These are phyloP conservation scores for Oropetium thomaeum DNA, from an alignment of 176 grass and related monocot species.

Conservation along the genomic window DNA sequence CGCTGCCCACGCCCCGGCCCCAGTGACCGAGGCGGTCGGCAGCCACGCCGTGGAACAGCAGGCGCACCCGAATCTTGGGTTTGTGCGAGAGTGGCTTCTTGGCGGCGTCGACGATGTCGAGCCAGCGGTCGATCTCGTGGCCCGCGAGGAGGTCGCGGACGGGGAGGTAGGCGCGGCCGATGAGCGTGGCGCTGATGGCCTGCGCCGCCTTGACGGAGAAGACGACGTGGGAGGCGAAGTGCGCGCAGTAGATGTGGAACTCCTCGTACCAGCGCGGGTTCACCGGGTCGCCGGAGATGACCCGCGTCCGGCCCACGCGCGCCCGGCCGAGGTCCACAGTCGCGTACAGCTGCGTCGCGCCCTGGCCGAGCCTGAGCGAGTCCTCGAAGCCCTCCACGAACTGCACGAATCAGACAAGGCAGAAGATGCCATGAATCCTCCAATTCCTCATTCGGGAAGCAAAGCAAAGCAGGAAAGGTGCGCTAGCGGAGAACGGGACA, in stretches of 20 bases:
- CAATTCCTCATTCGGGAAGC: not conserved
- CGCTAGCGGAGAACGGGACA: not conserved
- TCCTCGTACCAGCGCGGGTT: slow-evolving; percentile 94
- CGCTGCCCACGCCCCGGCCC: slow-evolving; percentile 47
- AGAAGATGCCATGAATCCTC: not conserved
- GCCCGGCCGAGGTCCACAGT: slow-evolving; percentile 77
- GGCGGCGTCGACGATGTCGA: slow-evolving; percentile 49
- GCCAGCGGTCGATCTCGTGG: slow-evolving; percentile 43
- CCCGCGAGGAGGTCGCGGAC: slow-evolving; percentile 51
- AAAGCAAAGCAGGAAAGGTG: not conserved
- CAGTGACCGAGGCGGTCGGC: slow-evolving; percentile 56
- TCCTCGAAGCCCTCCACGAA: slow-evolving; percentile 82
- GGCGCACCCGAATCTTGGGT: slow-evolving; percentile 62
- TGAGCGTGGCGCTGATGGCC: slow-evolving; percentile 68
- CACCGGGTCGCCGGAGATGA: slow-evolving; percentile 54
- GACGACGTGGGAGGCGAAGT: slow-evolving; percentile 66
- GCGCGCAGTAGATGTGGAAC: slow-evolving; percentile 96
- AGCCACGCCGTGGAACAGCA: slow-evolving; percentile 55
- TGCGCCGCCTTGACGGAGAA: slow-evolving; percentile 84
- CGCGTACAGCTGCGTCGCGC: slow-evolving; percentile 74
- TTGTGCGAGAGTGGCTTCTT: slow-evolving; percentile 41
- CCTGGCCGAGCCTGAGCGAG: slow-evolving; percentile 62
- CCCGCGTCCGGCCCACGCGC: slow-evolving; percentile 81
- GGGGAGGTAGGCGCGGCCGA: slow-evolving; percentile 85
- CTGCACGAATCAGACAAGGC: slow-evolving; percentile 24